Percentiles rank a stretch among this genome's conserved stretches.
Evolutionary conservation across 2,329 filamentous ascomycete genomes (phyloP).

Genomic region (Apiospora rasikravindrae): DNA sequence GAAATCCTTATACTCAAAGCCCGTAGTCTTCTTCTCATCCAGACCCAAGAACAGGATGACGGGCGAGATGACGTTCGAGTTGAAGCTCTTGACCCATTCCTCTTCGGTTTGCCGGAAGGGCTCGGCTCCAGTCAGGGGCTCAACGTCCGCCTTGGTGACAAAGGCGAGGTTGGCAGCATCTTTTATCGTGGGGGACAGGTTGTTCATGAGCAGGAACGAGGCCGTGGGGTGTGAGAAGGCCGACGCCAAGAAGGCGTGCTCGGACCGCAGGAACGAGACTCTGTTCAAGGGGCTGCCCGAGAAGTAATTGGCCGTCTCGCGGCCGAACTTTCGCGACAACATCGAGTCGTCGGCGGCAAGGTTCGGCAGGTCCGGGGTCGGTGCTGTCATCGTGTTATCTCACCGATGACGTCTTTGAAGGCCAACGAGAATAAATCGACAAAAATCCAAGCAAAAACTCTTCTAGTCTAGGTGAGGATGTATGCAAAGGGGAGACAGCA

Average conservation of each 20-base stretch:
- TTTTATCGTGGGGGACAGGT: conserved; percentile 75
- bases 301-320: conserved; percentile 84
- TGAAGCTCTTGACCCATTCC: conserved; percentile 73
- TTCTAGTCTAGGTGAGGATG: not conserved
- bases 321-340: conserved; percentile 78
- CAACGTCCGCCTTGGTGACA: conserved; percentile 71
- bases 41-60: conserved; percentile 85
- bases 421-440: not conserved
- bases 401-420: conserved; percentile 6
- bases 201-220: conserved; percentile 78
- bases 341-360: conserved; percentile 63
- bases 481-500: not conserved
- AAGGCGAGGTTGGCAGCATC: conserved; percentile 68
- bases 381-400: conserved; percentile 34
- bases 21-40: conserved; percentile 63
- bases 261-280: conserved; percentile 75
- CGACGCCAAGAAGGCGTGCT: conserved; percentile 70
- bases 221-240: conserved; percentile 71
- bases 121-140: conserved; percentile 71
- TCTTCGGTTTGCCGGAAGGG: conserved; percentile 76
- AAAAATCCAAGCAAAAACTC: not conserved
- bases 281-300: conserved; percentile 79
- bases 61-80: conserved; percentile 71
- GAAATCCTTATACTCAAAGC: conserved; percentile 71
- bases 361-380: conserved; percentile 50